Percentiles rank a stretch among this genome's conserved stretches.
phyloP scores from a whole-genome alignment of 2,329 filamentous ascomycete species.

The Myriosclerotinia curreyana region DNA sequence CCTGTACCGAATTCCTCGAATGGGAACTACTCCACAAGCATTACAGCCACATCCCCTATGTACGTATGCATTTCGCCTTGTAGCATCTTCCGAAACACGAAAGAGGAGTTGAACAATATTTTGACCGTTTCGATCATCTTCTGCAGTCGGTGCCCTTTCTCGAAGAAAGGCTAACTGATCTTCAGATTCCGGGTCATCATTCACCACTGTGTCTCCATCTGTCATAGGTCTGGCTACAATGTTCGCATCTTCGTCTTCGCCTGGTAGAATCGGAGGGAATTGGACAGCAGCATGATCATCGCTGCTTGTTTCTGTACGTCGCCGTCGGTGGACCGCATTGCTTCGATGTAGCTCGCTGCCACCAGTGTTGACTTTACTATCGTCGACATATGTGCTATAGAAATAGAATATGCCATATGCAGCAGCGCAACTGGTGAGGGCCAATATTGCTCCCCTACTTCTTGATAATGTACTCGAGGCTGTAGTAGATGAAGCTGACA shows the following conservation, averaged over 20 bases:
- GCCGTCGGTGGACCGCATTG: conserved; percentile 60
- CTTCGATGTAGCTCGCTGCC: conserved; percentile 54
- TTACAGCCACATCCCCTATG: conserved; percentile 93
- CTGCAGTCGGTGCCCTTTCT: conserved; percentile 17
- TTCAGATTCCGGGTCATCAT: conserved; percentile 31
- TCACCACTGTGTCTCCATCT: conserved; percentile 39
- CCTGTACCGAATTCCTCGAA: conserved; percentile 87
- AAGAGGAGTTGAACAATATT: conserved; percentile 84
- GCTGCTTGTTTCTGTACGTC: conserved; percentile 5
- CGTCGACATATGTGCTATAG: conserved; percentile 43
- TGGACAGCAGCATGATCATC: background rate
- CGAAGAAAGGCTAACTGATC: conserved; percentile 30
- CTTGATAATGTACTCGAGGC: conserved; percentile 53
- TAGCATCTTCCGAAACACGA: conserved; percentile 90
- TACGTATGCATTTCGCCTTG: conserved; percentile 80
- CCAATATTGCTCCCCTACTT: conserved; percentile 53
- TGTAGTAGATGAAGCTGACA: conserved; percentile 46
- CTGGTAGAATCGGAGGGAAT: background rate
- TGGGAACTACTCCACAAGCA: conserved; percentile 80
- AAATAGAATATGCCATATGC: conserved; percentile 58
- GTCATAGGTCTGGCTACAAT: conserved; percentile 31
- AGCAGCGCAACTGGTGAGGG: conserved; percentile 55
- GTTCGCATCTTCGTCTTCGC: conserved; percentile 37
- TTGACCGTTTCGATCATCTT: conserved; percentile 55
- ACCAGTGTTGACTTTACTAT: background rate